These are phyloP conservation scores for Dryas integrifolia DNA, from an alignment of 331 rosid species.

Conservation along the genomic window DNA sequence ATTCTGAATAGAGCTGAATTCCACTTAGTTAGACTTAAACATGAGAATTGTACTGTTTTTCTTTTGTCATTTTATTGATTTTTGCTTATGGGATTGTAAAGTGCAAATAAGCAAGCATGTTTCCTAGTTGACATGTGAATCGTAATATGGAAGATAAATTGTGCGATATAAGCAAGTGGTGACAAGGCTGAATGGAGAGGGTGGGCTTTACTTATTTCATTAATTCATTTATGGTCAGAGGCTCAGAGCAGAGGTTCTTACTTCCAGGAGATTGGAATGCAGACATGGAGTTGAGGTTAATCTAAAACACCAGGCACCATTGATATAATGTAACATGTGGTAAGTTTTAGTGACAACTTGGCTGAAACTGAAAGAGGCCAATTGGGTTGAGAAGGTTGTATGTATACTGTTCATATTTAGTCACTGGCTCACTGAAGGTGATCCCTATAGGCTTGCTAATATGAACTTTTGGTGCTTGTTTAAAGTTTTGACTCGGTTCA, in stretches of 20 bases:
- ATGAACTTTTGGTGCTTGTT: no score
- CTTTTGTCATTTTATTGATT: neutral
- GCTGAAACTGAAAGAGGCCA: neutral
- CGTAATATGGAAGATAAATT: no score
- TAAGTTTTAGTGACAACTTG: neutral
- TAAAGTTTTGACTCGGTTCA: no score
- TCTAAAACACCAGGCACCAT: neutral
- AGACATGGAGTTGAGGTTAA: neutral
- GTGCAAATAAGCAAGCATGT: neutral
- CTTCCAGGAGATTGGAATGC: neutral
- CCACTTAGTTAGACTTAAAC: neutral
- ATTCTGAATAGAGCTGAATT: neutral
- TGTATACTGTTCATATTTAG: neutral
- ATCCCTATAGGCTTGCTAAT: neutral
- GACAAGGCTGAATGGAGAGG: neutral
- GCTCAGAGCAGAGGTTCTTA: neutral
- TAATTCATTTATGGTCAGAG: no score
- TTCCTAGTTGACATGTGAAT: neutral
- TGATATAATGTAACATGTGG: neutral
- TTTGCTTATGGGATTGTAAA: neutral
- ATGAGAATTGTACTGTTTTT: neutral
- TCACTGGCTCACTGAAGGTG: neutral
- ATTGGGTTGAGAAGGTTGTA: neutral
- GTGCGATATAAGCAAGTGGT: neutral
- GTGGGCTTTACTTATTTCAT: neutral